Conservation (phyloP, 371 early-diverging fungal genomes). For the Mucor indicus region DNA sequence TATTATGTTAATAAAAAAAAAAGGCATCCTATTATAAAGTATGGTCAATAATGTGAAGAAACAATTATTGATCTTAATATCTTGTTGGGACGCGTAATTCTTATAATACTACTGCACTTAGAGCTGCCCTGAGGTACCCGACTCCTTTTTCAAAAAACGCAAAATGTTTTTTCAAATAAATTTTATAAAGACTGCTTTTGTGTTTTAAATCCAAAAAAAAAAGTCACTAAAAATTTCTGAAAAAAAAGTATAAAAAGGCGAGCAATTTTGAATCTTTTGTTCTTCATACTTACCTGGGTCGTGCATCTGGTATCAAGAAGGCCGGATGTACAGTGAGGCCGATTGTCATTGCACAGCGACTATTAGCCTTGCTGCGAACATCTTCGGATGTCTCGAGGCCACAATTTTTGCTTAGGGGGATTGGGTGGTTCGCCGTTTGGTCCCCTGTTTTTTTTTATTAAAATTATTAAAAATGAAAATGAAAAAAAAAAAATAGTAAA, state of each 20-base stretch:
- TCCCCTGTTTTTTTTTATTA: conserved; percentile 25
- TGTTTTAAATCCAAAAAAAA: no score
- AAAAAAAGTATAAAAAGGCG: conserved; percentile 30
- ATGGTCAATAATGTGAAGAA: no score
- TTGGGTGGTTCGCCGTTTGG: conserved; percentile 37
- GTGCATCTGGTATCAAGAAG: conserved; percentile 39
- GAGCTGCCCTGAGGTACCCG: no score
- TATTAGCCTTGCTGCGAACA: conserved; percentile 40
- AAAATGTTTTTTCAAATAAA: no score
- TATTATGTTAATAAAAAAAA: no score
- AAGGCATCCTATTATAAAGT: no score
- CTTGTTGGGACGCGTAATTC: no score
- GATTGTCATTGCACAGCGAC: conserved; percentile 48
- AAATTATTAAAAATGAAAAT: no score
- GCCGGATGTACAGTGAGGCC: conserved; percentile 29
- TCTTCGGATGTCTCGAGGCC: conserved; percentile 47
- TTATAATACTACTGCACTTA: no score
- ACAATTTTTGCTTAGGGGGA: conserved; percentile 46
- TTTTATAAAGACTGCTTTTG: no score
- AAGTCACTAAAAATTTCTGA: neutral
- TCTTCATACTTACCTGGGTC: conserved; percentile 50
- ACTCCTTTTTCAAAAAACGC: no score
- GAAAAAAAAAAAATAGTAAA: conserved; percentile 16
- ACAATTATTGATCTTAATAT: no score
- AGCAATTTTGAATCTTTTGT: conserved; percentile 12